Conservation (phyloP, 805 yeast genomes). For the Wickerhamomyces xylosicus region DNA sequence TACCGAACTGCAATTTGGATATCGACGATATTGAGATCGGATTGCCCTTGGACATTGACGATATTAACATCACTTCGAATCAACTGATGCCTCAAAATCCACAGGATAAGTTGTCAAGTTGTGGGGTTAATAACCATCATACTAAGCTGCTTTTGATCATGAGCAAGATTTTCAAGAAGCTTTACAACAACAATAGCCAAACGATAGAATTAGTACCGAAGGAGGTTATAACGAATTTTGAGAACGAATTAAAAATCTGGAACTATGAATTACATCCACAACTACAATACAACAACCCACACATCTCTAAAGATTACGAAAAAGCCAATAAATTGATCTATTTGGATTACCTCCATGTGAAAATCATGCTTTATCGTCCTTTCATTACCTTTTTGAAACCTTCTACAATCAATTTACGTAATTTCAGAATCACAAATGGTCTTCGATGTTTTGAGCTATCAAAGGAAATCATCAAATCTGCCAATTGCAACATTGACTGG, state of each 20-base stretch:
- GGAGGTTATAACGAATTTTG: constrained; percentile 56
- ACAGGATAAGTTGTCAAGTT: constrained; percentile 22
- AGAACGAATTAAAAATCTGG: constrained; percentile 68
- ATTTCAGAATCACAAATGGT: constrained; percentile 26
- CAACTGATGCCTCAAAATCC: constrained; percentile 22
- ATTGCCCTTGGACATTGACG: constrained; percentile 76
- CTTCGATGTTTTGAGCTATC: constrained; percentile 80
- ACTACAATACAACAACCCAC: constrained; percentile 34
- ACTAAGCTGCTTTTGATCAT: constrained; percentile 64
- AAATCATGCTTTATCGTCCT: constrained; percentile 79
- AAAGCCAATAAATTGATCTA: constrained; percentile 72
- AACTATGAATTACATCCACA: constrained; percentile 58
- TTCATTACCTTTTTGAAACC: constrained; percentile 53
- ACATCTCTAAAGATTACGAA: constrained; percentile 33
- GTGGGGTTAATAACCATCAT: constrained; percentile 71
- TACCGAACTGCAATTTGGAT: constrained; percentile 57
- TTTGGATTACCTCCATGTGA: constrained; percentile 68
- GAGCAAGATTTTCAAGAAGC: constrained; percentile 56
- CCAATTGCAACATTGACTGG: constrained; percentile 68
- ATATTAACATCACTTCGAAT: constrained; percentile 47
- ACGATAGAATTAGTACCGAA: constrained; percentile 19
- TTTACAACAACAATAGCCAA: constrained; percentile 55
- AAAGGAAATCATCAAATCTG: constrained; percentile 66
- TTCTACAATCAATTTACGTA: constrained; percentile 41
- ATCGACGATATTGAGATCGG: constrained; percentile 85